Evolutionary conservation across 495 filamentous ascomycete genomes (phyloP).

Genomic region (Penicillium nucicola): DNA sequence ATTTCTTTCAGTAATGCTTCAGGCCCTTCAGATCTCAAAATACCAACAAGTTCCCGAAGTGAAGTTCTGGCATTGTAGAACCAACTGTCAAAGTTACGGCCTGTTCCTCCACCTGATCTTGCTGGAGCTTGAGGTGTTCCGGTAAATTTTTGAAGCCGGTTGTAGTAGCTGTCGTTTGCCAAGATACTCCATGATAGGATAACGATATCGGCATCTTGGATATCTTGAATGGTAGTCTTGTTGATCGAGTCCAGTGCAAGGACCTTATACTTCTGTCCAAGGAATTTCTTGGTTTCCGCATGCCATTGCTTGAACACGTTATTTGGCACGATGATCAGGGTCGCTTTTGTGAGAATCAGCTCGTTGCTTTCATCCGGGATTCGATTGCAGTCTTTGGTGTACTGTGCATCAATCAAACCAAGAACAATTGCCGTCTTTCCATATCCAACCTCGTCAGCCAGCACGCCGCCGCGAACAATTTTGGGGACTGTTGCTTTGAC

Average conservation of each 20-base stretch:
- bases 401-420: slow-evolving; percentile 56
- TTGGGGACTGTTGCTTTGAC: slow-evolving; percentile 44
- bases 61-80: slow-evolving; percentile 39
- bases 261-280: slow-evolving; percentile 37
- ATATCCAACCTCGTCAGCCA: slow-evolving; percentile 76
- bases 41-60: slow-evolving; percentile 40
- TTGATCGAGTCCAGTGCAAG: slow-evolving; percentile 39
- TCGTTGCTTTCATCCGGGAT: slow-evolving; percentile 14
- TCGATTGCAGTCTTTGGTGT: slow-evolving; percentile 10
- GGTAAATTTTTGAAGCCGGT: slow-evolving; percentile 48
- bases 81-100: slow-evolving; percentile 53
- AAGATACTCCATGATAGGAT: slow-evolving; percentile 51
- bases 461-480: slow-evolving; percentile 60
- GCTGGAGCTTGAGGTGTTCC: slow-evolving; percentile 41
- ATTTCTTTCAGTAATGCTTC: slow-evolving; percentile 27
- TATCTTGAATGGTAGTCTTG: slow-evolving; percentile 29
- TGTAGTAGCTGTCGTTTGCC: slow-evolving; percentile 42
- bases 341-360: slow-evolving; percentile 57
- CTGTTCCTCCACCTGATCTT: slow-evolving; percentile 22
- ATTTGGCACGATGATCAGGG: slow-evolving; percentile 63
- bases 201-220: slow-evolving; percentile 55
- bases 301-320: slow-evolving; percentile 68
- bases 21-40: slow-evolving; percentile 25
- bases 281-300: slow-evolving; percentile 58
- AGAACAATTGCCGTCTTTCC: slow-evolving; percentile 79